Evolutionary conservation across 1,284 basidiomycete genomes (phyloP), one percentile per base, ranked within the genome.

Genomic region (Cutaneotrichosporon cavernicola): DNA sequence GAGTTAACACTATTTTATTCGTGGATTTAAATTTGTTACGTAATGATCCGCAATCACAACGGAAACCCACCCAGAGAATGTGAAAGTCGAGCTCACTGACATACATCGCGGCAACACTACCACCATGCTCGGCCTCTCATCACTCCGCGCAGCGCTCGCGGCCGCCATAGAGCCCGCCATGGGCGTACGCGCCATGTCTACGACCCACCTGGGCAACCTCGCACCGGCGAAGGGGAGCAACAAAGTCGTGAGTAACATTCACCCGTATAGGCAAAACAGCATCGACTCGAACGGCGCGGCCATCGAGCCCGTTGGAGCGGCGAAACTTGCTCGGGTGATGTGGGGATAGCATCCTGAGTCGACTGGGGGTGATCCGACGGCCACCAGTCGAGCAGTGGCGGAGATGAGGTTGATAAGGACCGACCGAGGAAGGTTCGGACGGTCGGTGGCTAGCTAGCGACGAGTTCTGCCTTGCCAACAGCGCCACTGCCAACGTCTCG

Each of bases 161-260:
- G 53, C 72, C 11, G 56, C 56, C 31, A 30, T 58, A 31, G 56
- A 58, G 56, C 57, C 72, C 34, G 69, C 66, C 7, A 31, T 53
- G 30, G 65, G 65, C 2, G 65, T 65, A 26, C 64, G 75, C 36
- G 55, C 69, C 47, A 67, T 70, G 13, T 71, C 73, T 7, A 62
- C 72, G 16, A 67, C 72, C 43, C 70, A 73, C 58, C 64, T 80
- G 49, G 73, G 71, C 50, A 72, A 77, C 63, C 65, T 80, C 8
- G 56, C 63, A 31, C 73, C 75, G 8, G 71, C 74, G 36, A 72
- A 72, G 68, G 78, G 77, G n/a, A 73, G 76, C 11, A 75, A 71
- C 18, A 72, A 71, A 64, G 52, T 57, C 26, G 77, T 77, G 18
- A 61, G 76, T 53, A 7, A 70, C 31, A 36, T 56, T 56, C 55